These are phyloP conservation scores for Solanum hybrid DNA, from an alignment of 305 asterid genomes.

Conservation along the genomic window DNA sequence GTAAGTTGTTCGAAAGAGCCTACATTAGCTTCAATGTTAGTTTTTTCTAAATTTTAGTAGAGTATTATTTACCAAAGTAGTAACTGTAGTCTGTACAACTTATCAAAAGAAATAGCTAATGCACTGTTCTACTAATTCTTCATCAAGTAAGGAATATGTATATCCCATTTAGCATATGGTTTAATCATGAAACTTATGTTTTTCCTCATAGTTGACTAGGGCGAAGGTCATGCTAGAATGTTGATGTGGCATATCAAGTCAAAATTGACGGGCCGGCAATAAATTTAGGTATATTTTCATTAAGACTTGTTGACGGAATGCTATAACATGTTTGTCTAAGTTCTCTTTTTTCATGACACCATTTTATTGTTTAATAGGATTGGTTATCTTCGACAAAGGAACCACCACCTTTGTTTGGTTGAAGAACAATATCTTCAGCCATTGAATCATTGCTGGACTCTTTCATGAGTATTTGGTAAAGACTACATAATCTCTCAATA, in stretches of 20 bases:
- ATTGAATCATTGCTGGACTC: not conserved
- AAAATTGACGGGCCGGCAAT: not conserved
- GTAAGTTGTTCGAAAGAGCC: not conserved
- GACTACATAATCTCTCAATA: not conserved
- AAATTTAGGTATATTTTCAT: not conserved
- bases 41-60: no score
- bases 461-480: not conserved
- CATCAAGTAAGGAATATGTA: not conserved
- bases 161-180: not conserved
- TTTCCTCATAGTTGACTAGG: not conserved
- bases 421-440: not conserved
- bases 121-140: not conserved
- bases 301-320: not conserved
- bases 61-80: not conserved
- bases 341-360: not conserved
- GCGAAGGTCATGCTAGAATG: not conserved
- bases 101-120: not conserved
- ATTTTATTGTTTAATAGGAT: not conserved
- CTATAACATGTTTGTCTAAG: not conserved
- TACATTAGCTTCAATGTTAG: not conserved
- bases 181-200: not conserved
- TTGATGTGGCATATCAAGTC: not conserved
- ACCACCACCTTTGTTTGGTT: not conserved
- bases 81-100: not conserved
- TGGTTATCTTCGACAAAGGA: not conserved